Evolutionary conservation across 2,329 filamentous ascomycete genomes (phyloP).

Genomic region (Sporothrix brunneoviolacea): DNA sequence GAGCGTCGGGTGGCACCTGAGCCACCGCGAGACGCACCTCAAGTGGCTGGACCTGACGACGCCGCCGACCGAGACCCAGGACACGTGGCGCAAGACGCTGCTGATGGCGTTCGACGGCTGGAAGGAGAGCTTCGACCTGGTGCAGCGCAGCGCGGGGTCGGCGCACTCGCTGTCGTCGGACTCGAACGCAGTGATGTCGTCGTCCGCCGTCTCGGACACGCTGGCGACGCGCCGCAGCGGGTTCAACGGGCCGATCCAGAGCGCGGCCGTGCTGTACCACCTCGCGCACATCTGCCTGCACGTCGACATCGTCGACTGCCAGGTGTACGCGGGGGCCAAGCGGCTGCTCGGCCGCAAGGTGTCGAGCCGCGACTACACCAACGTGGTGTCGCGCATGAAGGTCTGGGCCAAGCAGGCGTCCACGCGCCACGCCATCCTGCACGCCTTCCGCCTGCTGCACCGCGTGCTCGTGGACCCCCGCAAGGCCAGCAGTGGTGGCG

Average conservation of each 20-base stretch:
- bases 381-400: conserved; percentile 68
- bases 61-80: conserved; percentile 53
- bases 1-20: conserved; percentile 90
- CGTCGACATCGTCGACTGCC: conserved; percentile 81
- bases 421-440: conserved; percentile 75
- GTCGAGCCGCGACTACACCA: conserved; percentile 65
- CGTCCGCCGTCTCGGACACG: conserved; percentile 24
- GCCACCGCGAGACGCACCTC: conserved; percentile 77
- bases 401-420: conserved; percentile 69
- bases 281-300: conserved; percentile 85
- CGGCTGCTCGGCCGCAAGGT: conserved; percentile 67
- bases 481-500: conserved; percentile 3
- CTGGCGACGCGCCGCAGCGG: conserved; percentile 40
- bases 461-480: conserved; percentile 61
- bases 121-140: conserved; percentile 76
- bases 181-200: too few species aligned
- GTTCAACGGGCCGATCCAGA: conserved; percentile 62
- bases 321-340: conserved; percentile 77
- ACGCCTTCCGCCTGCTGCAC: conserved; percentile 73
- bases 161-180: background rate
- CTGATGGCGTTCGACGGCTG: conserved; percentile 79
- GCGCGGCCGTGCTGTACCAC: conserved; percentile 73
- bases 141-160: conserved; percentile 45
- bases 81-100: conserved; percentile 72
- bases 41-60: conserved; percentile 66